phyloP scores from a whole-genome alignment of 352 stramenopile species.

The Phytophthora pinifolia region DNA sequence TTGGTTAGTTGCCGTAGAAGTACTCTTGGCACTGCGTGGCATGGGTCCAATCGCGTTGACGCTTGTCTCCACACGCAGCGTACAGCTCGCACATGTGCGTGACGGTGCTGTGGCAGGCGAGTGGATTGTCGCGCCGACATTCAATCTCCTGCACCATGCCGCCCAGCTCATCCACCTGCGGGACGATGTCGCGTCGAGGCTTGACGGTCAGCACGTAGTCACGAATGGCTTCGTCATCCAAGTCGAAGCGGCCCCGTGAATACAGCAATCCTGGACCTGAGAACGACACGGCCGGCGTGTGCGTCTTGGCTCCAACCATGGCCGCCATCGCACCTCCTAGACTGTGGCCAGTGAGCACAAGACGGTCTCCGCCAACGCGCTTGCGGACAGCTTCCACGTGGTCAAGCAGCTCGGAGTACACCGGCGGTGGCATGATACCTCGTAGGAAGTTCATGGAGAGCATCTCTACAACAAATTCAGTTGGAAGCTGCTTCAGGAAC shows the following conservation, averaged over 20 bases:
- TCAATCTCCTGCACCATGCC: slow-evolving; percentile 90
- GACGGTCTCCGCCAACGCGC: slow-evolving; percentile 59
- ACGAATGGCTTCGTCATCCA: slow-evolving; percentile 69
- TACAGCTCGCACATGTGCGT: slow-evolving; percentile 88
- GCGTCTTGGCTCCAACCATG: slow-evolving; percentile 84
- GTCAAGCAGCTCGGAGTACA: slow-evolving; percentile 72
- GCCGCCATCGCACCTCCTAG: slow-evolving; percentile 82
- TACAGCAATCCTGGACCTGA: slow-evolving; percentile 80
- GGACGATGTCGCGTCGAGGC: slow-evolving; percentile 73
- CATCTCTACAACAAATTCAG: slow-evolving; percentile 78
- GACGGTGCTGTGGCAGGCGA: slow-evolving; percentile 82
- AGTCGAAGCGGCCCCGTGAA: slow-evolving; percentile 72
- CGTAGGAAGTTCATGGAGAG: slow-evolving; percentile 78
- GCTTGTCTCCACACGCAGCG: slow-evolving; percentile 75
- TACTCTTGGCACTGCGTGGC: slow-evolving; percentile 73
- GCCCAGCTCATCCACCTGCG: slow-evolving; percentile 76
- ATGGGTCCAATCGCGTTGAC: slow-evolving; percentile 76
- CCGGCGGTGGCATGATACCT: slow-evolving; percentile 71
- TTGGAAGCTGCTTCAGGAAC: slow-evolving; percentile 85
- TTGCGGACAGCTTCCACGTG: slow-evolving; percentile 61
- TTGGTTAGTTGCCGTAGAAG: slow-evolving; percentile 39
- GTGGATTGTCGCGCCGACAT: slow-evolving; percentile 71
- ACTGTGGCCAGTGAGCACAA: slow-evolving; percentile 86
- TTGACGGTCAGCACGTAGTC: slow-evolving; percentile 90
- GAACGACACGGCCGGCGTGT: slow-evolving; percentile 81